Conservation (phyloP, 2,329 filamentous ascomycete species). For the Xylariales sp. region DNA sequence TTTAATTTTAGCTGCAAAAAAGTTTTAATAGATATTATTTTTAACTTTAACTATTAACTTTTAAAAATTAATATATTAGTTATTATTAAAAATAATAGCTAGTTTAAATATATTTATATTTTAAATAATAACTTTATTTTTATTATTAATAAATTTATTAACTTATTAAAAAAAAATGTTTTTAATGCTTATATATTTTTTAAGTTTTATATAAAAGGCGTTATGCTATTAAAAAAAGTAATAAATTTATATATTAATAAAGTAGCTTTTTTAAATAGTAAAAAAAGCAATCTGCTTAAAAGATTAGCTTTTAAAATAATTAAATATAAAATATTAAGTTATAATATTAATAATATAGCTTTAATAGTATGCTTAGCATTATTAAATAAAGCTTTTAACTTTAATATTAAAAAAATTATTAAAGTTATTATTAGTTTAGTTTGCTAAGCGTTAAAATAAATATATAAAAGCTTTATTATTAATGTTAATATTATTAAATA, state of each 20-base stretch:
- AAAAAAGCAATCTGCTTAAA: not conserved
- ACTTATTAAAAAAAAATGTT: no score
- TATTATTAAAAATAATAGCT: no score
- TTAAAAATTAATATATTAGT: no score
- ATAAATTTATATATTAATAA: no score
- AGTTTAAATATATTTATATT: no score
- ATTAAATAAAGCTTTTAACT: not conserved
- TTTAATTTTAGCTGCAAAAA: no score
- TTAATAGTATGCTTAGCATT: not conserved
- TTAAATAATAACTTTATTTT: no score
- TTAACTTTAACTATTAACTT: no score
- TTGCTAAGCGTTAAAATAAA: not conserved
- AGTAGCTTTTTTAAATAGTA: conserved; percentile 1
- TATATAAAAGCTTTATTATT: conserved; percentile 3
- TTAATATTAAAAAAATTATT: not conserved
- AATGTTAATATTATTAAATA: not conserved
- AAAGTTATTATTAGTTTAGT: not conserved
- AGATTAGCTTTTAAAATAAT: not conserved
- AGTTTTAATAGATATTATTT: conserved; percentile 38
- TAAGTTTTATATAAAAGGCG: no score
- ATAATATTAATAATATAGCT: conserved; percentile 6
- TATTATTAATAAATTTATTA: no score
- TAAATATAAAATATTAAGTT: conserved; percentile 3
- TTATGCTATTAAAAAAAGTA: no score
- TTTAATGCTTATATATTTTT: no score